Percentiles rank a stretch among this genome's conserved stretches.
These are phyloP conservation scores for Hypoxylon sp. DNA, from an alignment of 2,329 filamentous ascomycete genomes.

Conservation along the genomic window DNA sequence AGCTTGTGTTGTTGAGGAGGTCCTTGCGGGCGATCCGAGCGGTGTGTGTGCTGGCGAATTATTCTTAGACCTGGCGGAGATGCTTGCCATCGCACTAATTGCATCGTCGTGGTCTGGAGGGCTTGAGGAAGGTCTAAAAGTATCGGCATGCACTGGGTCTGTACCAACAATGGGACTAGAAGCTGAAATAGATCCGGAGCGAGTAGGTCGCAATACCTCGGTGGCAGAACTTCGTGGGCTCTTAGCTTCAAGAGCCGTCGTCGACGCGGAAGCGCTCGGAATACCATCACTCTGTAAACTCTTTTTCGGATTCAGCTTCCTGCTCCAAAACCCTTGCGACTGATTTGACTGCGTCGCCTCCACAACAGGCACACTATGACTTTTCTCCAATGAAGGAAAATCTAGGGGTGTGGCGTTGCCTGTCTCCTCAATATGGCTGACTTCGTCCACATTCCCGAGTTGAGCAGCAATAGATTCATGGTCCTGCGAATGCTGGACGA, in stretches of 20 bases:
- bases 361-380: conserved; percentile 57
- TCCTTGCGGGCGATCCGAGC: conserved; percentile 40
- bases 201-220: conserved; percentile 62
- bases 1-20: conserved; percentile 28
- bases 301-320: conserved; percentile 54
- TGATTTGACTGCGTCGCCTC: conserved; percentile 50
- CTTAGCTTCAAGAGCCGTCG: conserved; percentile 59
- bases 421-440: conserved; percentile 54
- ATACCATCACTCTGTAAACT: conserved; percentile 44
- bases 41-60: conserved; percentile 40
- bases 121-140: conserved; percentile 64
- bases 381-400: conserved; percentile 63
- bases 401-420: conserved; percentile 49
- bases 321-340: conserved; percentile 56
- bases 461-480: conserved; percentile 52
- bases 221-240: conserved; percentile 49
- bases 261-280: conserved; percentile 51
- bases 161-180: conserved; percentile 73
- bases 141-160: conserved; percentile 72
- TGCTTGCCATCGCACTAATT: conserved; percentile 66
- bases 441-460: conserved; percentile 58
- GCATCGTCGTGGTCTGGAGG: conserved; percentile 67
- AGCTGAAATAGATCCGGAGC: conserved; percentile 70
- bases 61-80: conserved; percentile 57
- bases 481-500: conserved; percentile 50